Conservation (phyloP, 768 basidiomycete species). For the Solioccasus polychromus region DNA sequence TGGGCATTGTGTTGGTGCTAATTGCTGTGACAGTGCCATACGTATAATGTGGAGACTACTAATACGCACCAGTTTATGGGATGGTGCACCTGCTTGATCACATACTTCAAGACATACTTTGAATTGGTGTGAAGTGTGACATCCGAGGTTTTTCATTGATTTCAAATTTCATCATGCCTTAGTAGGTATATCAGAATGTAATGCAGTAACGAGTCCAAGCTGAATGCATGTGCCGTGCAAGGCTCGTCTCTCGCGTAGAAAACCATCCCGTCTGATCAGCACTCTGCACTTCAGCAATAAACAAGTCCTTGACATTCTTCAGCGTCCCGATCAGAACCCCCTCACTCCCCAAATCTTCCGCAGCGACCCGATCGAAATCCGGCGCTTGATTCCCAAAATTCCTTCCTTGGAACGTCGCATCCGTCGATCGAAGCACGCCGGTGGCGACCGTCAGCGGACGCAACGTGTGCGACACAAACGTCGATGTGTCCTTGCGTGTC, state of each 20-base stretch:
- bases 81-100: too few species aligned
- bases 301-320: slow-evolving; percentile 66
- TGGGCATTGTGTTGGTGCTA: too few species aligned
- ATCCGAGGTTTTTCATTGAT: too few species aligned
- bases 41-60: too few species aligned
- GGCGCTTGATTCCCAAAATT: slow-evolving; percentile 46
- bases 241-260: slow-evolving; percentile 46
- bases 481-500: slow-evolving; percentile 39
- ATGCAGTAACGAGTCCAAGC: too few species aligned
- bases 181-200: too few species aligned
- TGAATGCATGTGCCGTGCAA: slow-evolving; percentile 74
- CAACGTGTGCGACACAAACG: slow-evolving; percentile 56
- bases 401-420: slow-evolving; percentile 7
- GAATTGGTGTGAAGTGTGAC: too few species aligned
- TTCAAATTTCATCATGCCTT: too few species aligned
- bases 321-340: too few species aligned
- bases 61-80: too few species aligned
- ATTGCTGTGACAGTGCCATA: too few species aligned
- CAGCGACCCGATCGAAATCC: slow-evolving; percentile 58
- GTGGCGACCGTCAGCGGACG: slow-evolving; percentile 46
- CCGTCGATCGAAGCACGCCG: slow-evolving; percentile 24
- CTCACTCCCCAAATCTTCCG: slow-evolving; percentile 72
- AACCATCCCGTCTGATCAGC: slow-evolving; percentile 83
- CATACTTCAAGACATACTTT: too few species aligned
- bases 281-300: slow-evolving; percentile 76